Evolutionary conservation across 441 rosid genomes (phyloP), one percentile per base, ranked within the genome.

Genomic region (Croton setiger): DNA sequence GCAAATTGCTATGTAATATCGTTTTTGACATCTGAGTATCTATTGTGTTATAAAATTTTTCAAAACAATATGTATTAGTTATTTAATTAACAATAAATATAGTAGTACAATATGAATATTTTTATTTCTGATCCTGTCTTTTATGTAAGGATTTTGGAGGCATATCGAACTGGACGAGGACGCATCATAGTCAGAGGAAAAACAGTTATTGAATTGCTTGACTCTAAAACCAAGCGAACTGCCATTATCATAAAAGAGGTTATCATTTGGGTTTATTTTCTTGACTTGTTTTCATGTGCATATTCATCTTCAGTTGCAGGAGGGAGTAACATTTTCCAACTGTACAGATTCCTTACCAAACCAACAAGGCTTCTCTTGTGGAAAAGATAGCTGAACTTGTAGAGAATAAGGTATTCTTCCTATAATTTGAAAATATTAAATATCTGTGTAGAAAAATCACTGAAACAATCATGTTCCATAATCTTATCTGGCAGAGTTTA

Each of bases 371-470:
- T 69, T 86, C 85, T 10, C 96, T 94, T 35, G 94, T 94, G 80
- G 86, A 92, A 86, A 94, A 92, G 88, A 92, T 94, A 78, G 99
- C 99, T 55, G 98, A 92, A 72, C 97, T 92, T 72, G 99, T 94
- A 52, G 99, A 92, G 79, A 83, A 68, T 71, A 92, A 92, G 99
- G 98, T 94, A 86, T 68, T 64, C 2, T 21, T 67, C 39, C 11
- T 70, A 55, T 71, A 41, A 17, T 54, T 66, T 60, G 43, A 43
- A 61, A 52, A 17, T 41, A 52, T 21, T 41, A 2, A 53, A 23
- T 21, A 51, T 21, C 35, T 63, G 21, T 54, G 9, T 52, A 1
- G 2, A 27, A 27, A 27, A 27, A 14, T 44, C 39, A 14, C 7
- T 51, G 23, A 36, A 17, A 15, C 12, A 60, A 59, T 36, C 3